phyloP scores from a whole-genome alignment of 2,329 filamentous ascomycete genomes.

The Fusarium longipes region DNA sequence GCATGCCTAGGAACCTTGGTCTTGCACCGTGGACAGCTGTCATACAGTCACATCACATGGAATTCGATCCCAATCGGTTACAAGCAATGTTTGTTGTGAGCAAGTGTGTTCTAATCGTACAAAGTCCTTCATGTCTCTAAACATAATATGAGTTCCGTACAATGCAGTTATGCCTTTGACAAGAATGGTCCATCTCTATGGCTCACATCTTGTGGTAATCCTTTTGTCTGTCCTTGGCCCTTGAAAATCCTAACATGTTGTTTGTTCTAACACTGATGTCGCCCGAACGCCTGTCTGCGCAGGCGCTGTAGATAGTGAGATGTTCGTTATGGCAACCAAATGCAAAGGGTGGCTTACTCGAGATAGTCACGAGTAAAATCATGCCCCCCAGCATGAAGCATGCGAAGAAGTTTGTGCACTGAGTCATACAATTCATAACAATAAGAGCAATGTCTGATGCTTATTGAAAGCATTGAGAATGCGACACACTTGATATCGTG shows the following conservation, averaged over 20 bases:
- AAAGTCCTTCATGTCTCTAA: conserved; percentile 29
- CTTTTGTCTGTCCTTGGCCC: conserved; percentile 32
- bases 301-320: conserved; percentile 22
- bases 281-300: conserved; percentile 7
- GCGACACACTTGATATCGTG: conserved; percentile 4
- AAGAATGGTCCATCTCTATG: conserved; percentile 24
- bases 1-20: neutral
- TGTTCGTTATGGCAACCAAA: conserved; percentile 7
- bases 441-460: conserved; percentile 50
- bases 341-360: conserved; percentile 10
- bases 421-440: conserved; percentile 49
- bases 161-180: conserved; percentile 7
- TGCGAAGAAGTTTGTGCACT: conserved; percentile 20
- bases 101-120: conserved; percentile 33
- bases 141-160: conserved; percentile 28
- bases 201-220: conserved; percentile 12
- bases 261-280: conserved; percentile 38
- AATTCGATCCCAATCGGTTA: neutral
- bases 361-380: conserved; percentile 1
- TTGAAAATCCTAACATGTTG: conserved; percentile 45
- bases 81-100: conserved; percentile 27
- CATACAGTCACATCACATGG: neutral
- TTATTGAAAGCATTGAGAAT: conserved; percentile 30
- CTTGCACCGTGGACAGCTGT: neutral
- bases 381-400: conserved; percentile 19